Conservation (phyloP, 2,329 filamentous ascomycete genomes). For the Fusarium solani-melongenae region DNA sequence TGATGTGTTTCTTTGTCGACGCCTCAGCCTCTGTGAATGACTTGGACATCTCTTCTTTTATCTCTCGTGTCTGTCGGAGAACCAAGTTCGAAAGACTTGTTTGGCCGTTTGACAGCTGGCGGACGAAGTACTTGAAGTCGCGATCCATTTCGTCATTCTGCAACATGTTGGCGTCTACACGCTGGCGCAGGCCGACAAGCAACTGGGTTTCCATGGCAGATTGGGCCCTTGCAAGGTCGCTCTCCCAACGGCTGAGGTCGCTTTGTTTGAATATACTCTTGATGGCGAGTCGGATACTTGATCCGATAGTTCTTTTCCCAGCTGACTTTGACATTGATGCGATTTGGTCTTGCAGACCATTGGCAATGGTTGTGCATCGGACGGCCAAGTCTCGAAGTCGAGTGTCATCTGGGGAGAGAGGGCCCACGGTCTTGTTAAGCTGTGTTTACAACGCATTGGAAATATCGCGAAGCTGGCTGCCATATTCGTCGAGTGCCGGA, state of each 20-base stretch:
- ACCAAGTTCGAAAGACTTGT: background rate
- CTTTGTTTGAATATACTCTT: background rate
- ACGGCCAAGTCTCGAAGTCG: background rate
- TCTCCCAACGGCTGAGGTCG: background rate
- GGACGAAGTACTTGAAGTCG: background rate
- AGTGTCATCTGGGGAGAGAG: background rate
- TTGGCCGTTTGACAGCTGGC: background rate
- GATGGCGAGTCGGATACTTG: background rate
- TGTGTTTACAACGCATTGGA: background rate
- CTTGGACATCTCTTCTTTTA: background rate
- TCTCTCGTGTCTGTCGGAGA: fast-evolving
- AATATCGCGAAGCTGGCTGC: background rate
- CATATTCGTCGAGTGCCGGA: background rate
- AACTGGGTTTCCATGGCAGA: background rate
- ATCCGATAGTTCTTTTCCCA: background rate
- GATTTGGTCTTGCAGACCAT: background rate
- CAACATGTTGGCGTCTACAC: background rate
- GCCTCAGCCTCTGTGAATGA: background rate
- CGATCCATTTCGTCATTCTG: background rate
- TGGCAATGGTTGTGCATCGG: background rate
- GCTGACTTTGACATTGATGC: background rate
- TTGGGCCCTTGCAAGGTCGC: background rate
- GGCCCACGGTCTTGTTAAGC: background rate
- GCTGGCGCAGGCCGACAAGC: background rate
- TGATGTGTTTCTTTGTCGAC: background rate